phyloP scores from a whole-genome alignment of 169 alveolate genomes.

The Haemoproteus tartakovskyi region DNA sequence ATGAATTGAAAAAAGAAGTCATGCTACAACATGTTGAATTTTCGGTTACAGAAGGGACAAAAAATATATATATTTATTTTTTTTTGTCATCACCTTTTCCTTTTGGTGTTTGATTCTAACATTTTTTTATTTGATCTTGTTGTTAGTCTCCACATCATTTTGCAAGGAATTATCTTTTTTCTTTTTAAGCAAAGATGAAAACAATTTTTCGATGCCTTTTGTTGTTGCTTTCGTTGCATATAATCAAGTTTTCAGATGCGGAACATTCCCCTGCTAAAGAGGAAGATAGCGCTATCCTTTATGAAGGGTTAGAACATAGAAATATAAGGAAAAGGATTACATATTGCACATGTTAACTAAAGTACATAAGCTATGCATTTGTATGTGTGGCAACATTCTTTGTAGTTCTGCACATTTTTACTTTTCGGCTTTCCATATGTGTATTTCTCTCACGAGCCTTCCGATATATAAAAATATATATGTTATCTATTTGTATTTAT shows the following conservation, averaged over 20 bases:
- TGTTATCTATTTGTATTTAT: too few relatives aligned
- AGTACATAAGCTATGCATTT: background rate
- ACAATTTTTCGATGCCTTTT: background rate
- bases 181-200: constrained; percentile 1
- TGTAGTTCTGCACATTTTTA: too few relatives aligned
- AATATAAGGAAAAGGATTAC: background rate
- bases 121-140: background rate
- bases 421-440: too few relatives aligned
- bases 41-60: too few relatives aligned
- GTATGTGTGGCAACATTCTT: too few relatives aligned
- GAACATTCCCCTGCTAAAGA: constrained; percentile 22
- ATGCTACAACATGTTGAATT: too few relatives aligned
- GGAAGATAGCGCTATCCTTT: constrained; percentile 44
- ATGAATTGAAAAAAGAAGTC: too few relatives aligned
- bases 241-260: constrained; percentile 2
- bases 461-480: too few relatives aligned
- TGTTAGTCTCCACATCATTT: background rate
- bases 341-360: background rate
- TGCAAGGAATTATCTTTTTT: background rate
- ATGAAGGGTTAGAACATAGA: constrained; percentile 39
- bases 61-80: too few relatives aligned
- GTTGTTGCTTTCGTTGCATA: constrained; percentile 10
- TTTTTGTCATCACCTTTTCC: too few relatives aligned
- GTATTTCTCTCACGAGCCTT: too few relatives aligned
- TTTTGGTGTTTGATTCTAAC: too few relatives aligned